These are phyloP conservation scores for Darksidea phi DNA, from an alignment of 495 filamentous ascomycete genomes.

Conservation along the genomic window DNA sequence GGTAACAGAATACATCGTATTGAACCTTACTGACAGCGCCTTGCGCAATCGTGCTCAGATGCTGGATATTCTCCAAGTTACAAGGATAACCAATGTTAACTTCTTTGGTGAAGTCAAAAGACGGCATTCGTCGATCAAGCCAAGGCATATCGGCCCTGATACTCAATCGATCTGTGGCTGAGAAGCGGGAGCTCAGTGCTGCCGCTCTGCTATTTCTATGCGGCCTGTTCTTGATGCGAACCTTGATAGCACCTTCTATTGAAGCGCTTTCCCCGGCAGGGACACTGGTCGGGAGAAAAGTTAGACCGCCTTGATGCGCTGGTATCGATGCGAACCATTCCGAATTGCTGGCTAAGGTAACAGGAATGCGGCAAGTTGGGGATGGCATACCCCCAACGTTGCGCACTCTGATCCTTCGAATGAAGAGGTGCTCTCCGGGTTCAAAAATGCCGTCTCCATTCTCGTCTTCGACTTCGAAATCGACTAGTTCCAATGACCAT, in stretches of 20 bases:
- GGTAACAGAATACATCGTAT: not conserved
- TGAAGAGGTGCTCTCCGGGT: slow-evolving; percentile 11
- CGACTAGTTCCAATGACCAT: slow-evolving; percentile 2
- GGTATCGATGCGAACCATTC: not conserved
- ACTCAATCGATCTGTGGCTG: not conserved
- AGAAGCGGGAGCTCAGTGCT: not conserved
- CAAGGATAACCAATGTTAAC: not conserved
- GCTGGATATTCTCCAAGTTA: not conserved
- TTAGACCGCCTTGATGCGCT: not conserved
- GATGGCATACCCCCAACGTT: slow-evolving; percentile 1
- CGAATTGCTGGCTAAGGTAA: not conserved
- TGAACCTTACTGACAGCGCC: not conserved
- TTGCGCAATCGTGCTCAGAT: not conserved
- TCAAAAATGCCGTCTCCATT: slow-evolving; percentile 12
- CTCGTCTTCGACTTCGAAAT: slow-evolving; percentile 13
- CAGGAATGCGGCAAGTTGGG: not conserved
- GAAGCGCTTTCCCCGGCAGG: not conserved
- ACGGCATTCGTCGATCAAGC: not conserved
- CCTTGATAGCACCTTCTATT: not conserved
- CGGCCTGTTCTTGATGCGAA: not conserved
- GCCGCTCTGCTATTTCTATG: not conserved
- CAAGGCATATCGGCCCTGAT: not conserved
- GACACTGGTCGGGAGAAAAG: not conserved
- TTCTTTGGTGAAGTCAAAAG: not conserved
- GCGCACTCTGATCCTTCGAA: slow-evolving; percentile 1